phyloP scores from a whole-genome alignment of 129 eudicot genomes.

The Mikania micrantha region DNA sequence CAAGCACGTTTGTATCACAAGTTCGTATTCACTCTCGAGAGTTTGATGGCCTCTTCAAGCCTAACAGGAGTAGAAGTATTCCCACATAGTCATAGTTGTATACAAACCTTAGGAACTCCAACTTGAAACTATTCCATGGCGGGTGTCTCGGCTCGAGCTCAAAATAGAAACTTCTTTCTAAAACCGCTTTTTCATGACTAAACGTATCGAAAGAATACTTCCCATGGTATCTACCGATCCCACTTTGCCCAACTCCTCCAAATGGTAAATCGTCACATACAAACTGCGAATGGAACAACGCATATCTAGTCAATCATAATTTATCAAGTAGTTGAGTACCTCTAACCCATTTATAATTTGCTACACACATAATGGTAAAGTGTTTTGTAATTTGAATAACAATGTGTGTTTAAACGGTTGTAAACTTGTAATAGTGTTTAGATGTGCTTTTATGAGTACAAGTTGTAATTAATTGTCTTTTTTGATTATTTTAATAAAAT shows the following conservation, averaged over 20 bases:
- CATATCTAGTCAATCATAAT: background rate
- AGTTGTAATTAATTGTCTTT: too few species aligned
- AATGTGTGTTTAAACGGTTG: too few species aligned
- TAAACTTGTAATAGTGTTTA: too few species aligned
- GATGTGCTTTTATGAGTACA: too few species aligned
- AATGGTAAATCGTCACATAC: constrained; percentile 68
- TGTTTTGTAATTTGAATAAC: too few species aligned
- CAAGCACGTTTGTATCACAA: background rate
- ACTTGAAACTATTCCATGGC: constrained; percentile 74
- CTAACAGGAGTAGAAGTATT: constrained; percentile 56
- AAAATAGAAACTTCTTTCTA: constrained; percentile 50
- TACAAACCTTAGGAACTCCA: constrained; percentile 64
- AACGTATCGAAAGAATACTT: constrained; percentile 88
- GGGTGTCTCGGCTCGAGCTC: constrained; percentile 90
- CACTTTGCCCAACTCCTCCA: constrained; percentile 96
- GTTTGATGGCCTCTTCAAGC: constrained; percentile 37
- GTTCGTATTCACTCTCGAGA: constrained; percentile 7
- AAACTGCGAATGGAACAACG: constrained; percentile 40
- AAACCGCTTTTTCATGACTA: constrained; percentile 88
- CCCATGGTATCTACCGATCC: constrained; percentile 94
- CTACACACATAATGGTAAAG: too few species aligned
- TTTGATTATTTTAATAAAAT: too few species aligned
- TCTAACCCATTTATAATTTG: too few species aligned
- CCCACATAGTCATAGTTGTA: constrained; percentile 51
- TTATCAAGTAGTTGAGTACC: too few species aligned